A percentile compares a stretch with the other conserved stretches of the same genome.
Evolutionary conservation across 2,329 filamentous ascomycete genomes (phyloP).

Genomic region (Xylaria sp.): DNA sequence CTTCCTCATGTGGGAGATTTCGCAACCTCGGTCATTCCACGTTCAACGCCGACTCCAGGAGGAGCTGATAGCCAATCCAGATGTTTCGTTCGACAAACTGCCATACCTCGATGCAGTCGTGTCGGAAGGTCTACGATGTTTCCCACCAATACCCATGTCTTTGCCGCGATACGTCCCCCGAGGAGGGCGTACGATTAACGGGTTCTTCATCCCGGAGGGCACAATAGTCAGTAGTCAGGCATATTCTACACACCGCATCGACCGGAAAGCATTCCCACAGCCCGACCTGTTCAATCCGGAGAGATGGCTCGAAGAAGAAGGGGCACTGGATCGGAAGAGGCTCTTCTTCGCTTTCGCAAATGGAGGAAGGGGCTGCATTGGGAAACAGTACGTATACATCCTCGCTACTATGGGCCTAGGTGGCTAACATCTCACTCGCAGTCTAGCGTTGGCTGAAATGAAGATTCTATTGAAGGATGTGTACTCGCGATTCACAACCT

Average conservation of each 20-base stretch:
- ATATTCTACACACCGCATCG: conserved; percentile 63
- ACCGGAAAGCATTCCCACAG: conserved; percentile 73
- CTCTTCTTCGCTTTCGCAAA: conserved; percentile 70
- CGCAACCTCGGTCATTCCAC: conserved; percentile 58
- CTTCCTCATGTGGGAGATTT: conserved; percentile 75
- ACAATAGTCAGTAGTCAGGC: conserved; percentile 67
- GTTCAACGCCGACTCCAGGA: conserved; percentile 58
- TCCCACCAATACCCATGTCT: conserved; percentile 70
- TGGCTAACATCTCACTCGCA: conserved; percentile 34
- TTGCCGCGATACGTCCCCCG: conserved; percentile 64
- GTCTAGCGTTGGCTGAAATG: conserved; percentile 71
- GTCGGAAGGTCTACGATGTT: conserved; percentile 65
- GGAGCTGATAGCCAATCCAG: conserved; percentile 55
- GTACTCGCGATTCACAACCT: conserved; percentile 63
- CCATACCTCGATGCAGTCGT: conserved; percentile 68
- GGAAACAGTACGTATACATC: conserved; percentile 63
- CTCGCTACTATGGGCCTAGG: not conserved
- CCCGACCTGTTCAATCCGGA: conserved; percentile 81
- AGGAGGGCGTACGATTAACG: conserved; percentile 61
- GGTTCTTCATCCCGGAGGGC: conserved; percentile 56
- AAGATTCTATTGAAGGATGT: conserved; percentile 67
- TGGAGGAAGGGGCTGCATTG: conserved; percentile 69
- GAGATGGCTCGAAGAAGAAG: conserved; percentile 77
- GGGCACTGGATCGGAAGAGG: conserved; percentile 71
- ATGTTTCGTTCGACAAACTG: conserved; percentile 54